Evolutionary conservation across 345 rosid genomes (phyloP), one percentile per base, ranked within the genome.

Genomic region (Cardiospermum halicacabum): DNA sequence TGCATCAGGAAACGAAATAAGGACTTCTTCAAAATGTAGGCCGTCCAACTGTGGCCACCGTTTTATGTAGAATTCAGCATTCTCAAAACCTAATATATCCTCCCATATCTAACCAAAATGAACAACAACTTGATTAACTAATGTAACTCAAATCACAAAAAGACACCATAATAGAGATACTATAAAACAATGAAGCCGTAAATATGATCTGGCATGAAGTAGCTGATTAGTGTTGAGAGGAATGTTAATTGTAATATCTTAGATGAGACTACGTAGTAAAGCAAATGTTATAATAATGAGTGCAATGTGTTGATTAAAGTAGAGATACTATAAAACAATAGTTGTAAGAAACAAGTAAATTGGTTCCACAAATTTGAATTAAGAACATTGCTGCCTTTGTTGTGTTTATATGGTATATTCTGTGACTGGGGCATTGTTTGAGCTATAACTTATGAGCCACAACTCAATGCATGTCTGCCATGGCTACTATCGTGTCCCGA

Each of bases 71-170:
- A 87, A 89, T 57, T 89, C 98, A 0, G 85, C 89, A 39, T 92
- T 89, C 75, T 89, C 96, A 80, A 92, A 92, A 34, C 98, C 98
- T 80, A 92, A 80, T 39, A 92, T 81, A 71, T 92, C 96, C 73
- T 92, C 98, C 96, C 98, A 92, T 78, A 89, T 92, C 98, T 89
- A 86, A 22, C 3, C 45, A 42, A 57, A 60, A 25, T 56, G 48
- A 64, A 55, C n/a, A 70, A 56, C 11, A 37, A 37, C 1, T 6
- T 11, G 1, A 36, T 26, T 42, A 9, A n/a, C 3, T 40, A n/a
- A 32, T 11, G 12, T 60, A 42, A 43, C 9, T 15, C 25, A 31
- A 60, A 19, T 22, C 9, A 19, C 16, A 24, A 25, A 40, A 3
- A 40, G 34, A 60, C 16, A 24, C 51, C 19, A n/a, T 43, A 43